Base-by-base conservation (phyloP, 2,329 filamentous ascomycete genomes). In the Fusarium sp. region DNA sequence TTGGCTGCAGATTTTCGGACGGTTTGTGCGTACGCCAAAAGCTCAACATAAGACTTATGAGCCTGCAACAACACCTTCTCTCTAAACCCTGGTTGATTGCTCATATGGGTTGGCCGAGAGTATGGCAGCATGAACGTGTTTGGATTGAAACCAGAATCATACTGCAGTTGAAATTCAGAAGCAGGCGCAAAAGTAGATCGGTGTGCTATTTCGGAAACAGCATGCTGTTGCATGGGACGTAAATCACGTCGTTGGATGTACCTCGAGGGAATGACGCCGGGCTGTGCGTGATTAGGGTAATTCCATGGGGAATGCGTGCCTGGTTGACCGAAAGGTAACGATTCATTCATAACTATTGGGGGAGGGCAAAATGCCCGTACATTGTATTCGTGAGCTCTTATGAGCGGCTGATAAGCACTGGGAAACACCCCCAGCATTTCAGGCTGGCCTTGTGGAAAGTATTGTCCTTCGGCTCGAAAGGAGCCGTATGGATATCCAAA, bases 31-130 rank as follows among this genome's bases (percentile, higher is more conserved):
- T 85, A 86, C 9, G 85, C 77, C 4, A 93, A 77, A 8, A 94
- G 80, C 61, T 92, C 88, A 43, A 90, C 80, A 73, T 93, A 93
- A 29, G 88, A 84, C 63, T 82, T 82, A 71, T 93, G 88, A n/a
- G 90, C 90, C 76, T 87, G 88, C 13, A 83, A 79, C 21, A 93
- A 76, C 3, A 85, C 84, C 61, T 86, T 88, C 62, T 92, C 89
- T 63, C 86, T 88, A 70, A 91, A 91, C 9, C 75, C 76, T 14
- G 63, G 63, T 31, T 68, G 71, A 29, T 33, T 57, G 10, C 31
- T 55, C 27, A 54, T 55, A 44, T 55, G 49, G 23, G 56, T 9
- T 32, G 58, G 50, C 8, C 51, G 56, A 25, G 51, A 21, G 36
- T 57, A 61, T 11, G 50, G 29, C 10, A 56, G 57, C 9, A 38